These are phyloP conservation scores for Moricandia moricandioides DNA, from an alignment of 345 rosid species.

Conservation along the genomic window DNA sequence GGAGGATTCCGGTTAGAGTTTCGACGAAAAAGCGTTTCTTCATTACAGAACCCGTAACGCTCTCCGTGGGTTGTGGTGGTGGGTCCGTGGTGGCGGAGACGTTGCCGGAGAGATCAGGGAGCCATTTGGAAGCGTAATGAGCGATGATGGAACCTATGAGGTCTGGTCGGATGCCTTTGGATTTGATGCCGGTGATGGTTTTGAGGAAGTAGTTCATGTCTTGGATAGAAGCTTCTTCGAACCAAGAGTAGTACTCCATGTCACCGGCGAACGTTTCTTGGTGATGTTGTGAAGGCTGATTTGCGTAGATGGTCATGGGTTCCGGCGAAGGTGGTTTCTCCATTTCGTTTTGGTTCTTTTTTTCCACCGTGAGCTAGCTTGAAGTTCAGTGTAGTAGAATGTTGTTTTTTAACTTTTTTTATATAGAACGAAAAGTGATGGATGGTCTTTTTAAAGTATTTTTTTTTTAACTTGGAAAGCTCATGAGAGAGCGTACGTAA, in stretches of 20 bases:
- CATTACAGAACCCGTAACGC: slow-evolving; percentile 61
- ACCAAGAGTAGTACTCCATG: slow-evolving; percentile 43
- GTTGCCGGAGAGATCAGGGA: slow-evolving; percentile 65
- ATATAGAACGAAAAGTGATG: neutral
- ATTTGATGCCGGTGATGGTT: slow-evolving; percentile 70
- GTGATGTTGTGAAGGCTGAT: neutral
- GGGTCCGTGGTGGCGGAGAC: slow-evolving; percentile 2
- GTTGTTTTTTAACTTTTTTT: neutral
- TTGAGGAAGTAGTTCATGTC: slow-evolving; percentile 89
- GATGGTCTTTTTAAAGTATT: neutral
- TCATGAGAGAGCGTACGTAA: neutral
- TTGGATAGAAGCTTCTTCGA: slow-evolving; percentile 79
- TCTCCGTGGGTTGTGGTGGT: slow-evolving; percentile 36
- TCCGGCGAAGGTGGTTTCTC: slow-evolving; percentile 44
- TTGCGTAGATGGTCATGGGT: slow-evolving; percentile 31
- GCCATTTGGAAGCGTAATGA: slow-evolving; percentile 88
- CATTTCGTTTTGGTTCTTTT: slow-evolving; percentile 26
- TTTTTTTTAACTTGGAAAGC: neutral
- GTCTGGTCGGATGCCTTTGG: slow-evolving; percentile 80
- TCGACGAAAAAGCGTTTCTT: slow-evolving; percentile 79
- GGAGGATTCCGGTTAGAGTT: slow-evolving; percentile 70
- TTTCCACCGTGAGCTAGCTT: slow-evolving; percentile 17
- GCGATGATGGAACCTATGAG: slow-evolving; percentile 82
- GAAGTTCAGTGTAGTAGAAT: neutral
- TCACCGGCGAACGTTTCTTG: slow-evolving; percentile 35